Evolutionary conservation across 1,139 yeast genomes (phyloP).

Genomic region (Yamadazyma conglobata): DNA sequence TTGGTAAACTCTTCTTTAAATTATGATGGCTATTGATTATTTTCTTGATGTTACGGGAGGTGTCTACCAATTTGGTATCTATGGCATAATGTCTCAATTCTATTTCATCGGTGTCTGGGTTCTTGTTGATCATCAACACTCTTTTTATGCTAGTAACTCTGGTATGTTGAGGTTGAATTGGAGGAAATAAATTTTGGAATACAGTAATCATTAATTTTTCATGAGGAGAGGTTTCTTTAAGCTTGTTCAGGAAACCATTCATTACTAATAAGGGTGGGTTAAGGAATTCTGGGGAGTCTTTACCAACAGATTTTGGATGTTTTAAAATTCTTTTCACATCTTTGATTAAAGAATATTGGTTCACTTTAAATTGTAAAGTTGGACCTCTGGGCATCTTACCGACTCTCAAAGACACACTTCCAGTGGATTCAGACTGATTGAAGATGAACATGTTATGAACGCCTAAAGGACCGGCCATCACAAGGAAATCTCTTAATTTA

Average conservation of each 20-base stretch:
- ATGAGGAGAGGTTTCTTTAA: slow-evolving; percentile 53
- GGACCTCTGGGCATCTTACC: slow-evolving; percentile 95
- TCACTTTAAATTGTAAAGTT: slow-evolving; percentile 76
- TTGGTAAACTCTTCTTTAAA: slow-evolving; percentile 69
- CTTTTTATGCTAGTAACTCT: slow-evolving; percentile 73
- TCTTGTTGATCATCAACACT: slow-evolving; percentile 79
- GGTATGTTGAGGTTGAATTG: slow-evolving; percentile 79
- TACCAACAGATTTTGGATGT: slow-evolving; percentile 67
- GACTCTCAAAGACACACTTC: slow-evolving; percentile 77
- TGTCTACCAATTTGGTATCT: slow-evolving; percentile 82
- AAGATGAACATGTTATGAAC: slow-evolving; percentile 85
- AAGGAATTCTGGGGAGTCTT: slow-evolving; percentile 58
- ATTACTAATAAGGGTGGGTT: slow-evolving; percentile 88
- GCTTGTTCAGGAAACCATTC: slow-evolving; percentile 70
- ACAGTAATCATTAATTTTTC: slow-evolving; percentile 85
- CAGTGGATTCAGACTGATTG: slow-evolving; percentile 74
- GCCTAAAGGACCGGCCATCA: slow-evolving; percentile 96
- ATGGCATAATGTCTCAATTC: slow-evolving; percentile 90
- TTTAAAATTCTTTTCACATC: slow-evolving; percentile 71
- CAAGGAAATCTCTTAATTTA: slow-evolving; percentile 83
- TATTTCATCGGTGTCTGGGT: slow-evolving; percentile 63
- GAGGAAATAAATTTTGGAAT: slow-evolving; percentile 95
- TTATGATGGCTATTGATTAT: slow-evolving; percentile 63
- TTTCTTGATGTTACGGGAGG: slow-evolving; percentile 74
- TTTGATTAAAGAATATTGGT: slow-evolving; percentile 74